Base-by-base conservation (phyloP, 805 yeast genomes). In the Kodamaea nitidulidarum region DNA sequence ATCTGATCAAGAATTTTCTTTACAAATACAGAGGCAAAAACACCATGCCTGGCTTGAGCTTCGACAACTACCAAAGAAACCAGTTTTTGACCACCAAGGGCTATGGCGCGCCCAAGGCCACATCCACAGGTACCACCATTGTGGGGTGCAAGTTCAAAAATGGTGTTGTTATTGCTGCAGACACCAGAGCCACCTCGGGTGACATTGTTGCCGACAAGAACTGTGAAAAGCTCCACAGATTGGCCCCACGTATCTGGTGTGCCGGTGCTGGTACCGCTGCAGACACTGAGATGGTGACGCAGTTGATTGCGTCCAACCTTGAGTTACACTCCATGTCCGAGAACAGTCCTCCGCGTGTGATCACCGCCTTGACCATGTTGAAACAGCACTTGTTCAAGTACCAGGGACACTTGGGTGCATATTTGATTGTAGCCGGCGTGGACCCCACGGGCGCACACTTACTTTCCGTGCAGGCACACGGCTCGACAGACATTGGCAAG, bases 221-320 rank as follows among this genome's bases (percentile, higher is more conserved):
- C 70, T 90, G 97, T 73, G 96, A 88, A 58, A 91, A 91, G 65
- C 73, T 93, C 48, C 97, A 91, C 66, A 70, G 95, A 51, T 73
- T 90, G 48, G 76, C 96, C 5, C 96, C 97, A 7, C 77, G 75
- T 56, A 88, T 90, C 59, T 91, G 97, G 97, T 91, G 98, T 80
- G 98, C 98, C 38, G 98, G 98, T 55, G 98, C 98, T 3, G 98
- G 98, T 63, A 93, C 98, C n/a, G 98, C 98, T 21, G 98, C 98
- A 6, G 98, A 93, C 61, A 93, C 97, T 9, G 98, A 93, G 62
- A 88, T 88, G 80, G 98, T 93, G 28, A 93, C 98, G 4, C 96
- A 88, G 62, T 73, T 93, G 56, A 88, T 88, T 50, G 79, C 88
- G 26, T 86, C 96, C 27, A 90, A 91, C 60, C 70, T 93, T 48